Evolutionary conservation across 2,329 filamentous ascomycete species (phyloP).

Genomic region (Beauveria bassiana): DNA sequence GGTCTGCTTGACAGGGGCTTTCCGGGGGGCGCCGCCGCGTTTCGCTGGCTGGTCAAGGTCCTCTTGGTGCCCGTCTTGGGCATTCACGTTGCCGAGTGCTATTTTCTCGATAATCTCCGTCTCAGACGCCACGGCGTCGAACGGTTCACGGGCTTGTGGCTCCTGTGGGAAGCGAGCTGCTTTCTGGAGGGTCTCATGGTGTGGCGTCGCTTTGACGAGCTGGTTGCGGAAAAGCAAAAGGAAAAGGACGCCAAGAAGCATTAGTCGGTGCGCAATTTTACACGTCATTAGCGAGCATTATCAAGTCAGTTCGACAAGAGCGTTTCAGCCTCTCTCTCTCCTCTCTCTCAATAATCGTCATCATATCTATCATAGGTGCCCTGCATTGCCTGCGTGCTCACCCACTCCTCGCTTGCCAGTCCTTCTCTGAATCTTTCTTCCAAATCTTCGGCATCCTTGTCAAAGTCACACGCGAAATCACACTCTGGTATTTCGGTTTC

Average conservation of each 20-base stretch:
- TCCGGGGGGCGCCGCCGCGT: conserved; percentile 51
- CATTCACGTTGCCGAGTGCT: conserved; percentile 60
- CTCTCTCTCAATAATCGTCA: conserved; percentile 30
- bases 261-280: not conserved
- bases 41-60: conserved; percentile 49
- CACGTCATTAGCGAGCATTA: not conserved
- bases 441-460: conserved; percentile 57
- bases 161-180: conserved; percentile 43
- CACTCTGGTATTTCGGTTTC: conserved; percentile 53
- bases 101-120: conserved; percentile 40
- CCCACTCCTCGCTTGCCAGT: conserved; percentile 53
- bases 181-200: conserved; percentile 47
- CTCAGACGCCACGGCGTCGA: conserved; percentile 41
- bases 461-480: conserved; percentile 71
- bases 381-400: conserved; percentile 54
- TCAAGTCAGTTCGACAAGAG: not conserved
- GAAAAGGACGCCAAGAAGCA: conserved; percentile 31
- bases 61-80: conserved; percentile 52
- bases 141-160: conserved; percentile 41
- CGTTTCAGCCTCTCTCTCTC: no score
- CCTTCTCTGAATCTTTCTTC: conserved; percentile 48
- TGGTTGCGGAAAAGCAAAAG: conserved; percentile 30
- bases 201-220: conserved; percentile 38
- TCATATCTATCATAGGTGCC: conserved; percentile 49
- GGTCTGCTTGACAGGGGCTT: conserved; percentile 40